Conservation (phyloP, 768 basidiomycete species). For the Calocybe cyanea region DNA sequence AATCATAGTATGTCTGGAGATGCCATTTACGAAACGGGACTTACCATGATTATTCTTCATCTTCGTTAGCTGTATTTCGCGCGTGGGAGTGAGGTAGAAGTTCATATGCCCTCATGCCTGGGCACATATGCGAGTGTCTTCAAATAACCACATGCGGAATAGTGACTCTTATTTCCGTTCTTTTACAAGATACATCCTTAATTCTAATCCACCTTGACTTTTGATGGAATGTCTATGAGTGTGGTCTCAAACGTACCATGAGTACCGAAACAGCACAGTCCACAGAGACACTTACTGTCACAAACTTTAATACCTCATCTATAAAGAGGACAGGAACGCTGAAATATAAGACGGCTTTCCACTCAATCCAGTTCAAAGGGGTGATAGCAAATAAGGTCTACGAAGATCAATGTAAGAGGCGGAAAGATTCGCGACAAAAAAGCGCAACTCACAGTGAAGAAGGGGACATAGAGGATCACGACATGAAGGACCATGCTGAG, state of each 20-base stretch:
- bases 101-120: too few relatives aligned
- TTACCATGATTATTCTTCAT: too few relatives aligned
- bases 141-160: too few relatives aligned
- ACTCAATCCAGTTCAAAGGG: constrained; percentile 91
- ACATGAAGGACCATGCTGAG: constrained; percentile 93
- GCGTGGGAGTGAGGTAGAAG: too few relatives aligned
- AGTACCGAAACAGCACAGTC: background rate
- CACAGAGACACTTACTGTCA: constrained; percentile 52
- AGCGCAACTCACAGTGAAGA: constrained; percentile 74
- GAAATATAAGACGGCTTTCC: constrained; percentile 88
- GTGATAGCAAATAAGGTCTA: constrained; percentile 88
- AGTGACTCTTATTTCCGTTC: too few relatives aligned
- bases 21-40: too few relatives aligned
- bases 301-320: constrained; percentile 86
- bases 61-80: too few relatives aligned
- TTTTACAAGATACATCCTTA: constrained; percentile 13
- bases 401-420: background rate
- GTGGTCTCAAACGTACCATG: constrained; percentile 35
- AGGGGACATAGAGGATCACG: constrained; percentile 94
- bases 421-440: background rate
- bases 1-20: too few relatives aligned
- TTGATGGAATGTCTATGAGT: constrained; percentile 55
- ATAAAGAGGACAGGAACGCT: constrained; percentile 86
- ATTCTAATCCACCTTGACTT: constrained; percentile 43
- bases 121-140: too few relatives aligned